Conservation (phyloP, 306 rosid species). For the Acacia melanoxylon region DNA sequence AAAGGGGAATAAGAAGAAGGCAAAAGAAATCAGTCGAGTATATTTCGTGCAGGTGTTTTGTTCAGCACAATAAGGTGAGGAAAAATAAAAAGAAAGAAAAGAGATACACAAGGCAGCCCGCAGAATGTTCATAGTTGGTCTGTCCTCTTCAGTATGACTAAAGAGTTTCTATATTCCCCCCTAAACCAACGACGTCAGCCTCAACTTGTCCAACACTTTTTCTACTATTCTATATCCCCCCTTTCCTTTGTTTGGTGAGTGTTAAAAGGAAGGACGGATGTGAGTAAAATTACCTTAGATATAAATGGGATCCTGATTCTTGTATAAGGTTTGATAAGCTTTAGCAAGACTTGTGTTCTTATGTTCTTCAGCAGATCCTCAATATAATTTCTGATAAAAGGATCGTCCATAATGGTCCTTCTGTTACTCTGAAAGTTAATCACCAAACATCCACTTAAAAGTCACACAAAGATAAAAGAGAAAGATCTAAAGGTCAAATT, state of each 20-base stretch:
- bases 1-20: not conserved
- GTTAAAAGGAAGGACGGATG: not conserved
- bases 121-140: not conserved
- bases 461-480: conserved; percentile 21
- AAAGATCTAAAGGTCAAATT: conserved; percentile 9
- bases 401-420: conserved; percentile 97
- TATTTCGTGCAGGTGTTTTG: not conserved
- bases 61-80: not conserved
- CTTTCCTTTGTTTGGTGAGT: not conserved
- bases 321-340: conserved; percentile 96
- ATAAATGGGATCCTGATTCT: conserved; percentile 95
- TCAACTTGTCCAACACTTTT: not conserved
- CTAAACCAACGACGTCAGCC: not conserved
- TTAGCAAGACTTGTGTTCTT: conserved; percentile 95
- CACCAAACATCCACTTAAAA: conserved; percentile 24
- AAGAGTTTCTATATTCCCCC: not conserved
- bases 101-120: not conserved
- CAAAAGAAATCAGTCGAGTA: not conserved
- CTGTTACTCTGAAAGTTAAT: conserved; percentile 63
- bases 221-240: not conserved
- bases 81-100: not conserved
- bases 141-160: not conserved
- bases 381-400: conserved; percentile 88
- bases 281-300: conserved; percentile 65
- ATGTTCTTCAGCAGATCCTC: conserved; percentile 97